These are phyloP conservation scores for Lodderomyces orthopsilosis DNA, from an alignment of 1,139 yeast genomes.

Conservation along the genomic window DNA sequence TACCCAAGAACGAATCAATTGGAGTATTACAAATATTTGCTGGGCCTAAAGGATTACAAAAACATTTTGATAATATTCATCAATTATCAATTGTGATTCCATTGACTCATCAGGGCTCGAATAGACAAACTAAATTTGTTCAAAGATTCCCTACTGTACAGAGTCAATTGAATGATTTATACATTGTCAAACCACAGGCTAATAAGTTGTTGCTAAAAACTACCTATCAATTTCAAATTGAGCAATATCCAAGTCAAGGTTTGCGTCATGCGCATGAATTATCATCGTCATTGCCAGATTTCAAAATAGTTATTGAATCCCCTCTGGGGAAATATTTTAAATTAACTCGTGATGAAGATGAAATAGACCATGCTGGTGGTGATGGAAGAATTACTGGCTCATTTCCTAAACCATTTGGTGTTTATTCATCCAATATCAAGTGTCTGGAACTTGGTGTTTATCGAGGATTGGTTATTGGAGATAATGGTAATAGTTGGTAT, in stretches of 20 bases:
- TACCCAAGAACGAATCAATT: constrained; percentile 64
- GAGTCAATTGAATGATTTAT: constrained; percentile 69
- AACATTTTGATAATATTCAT: constrained; percentile 58
- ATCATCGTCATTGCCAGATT: constrained; percentile 21
- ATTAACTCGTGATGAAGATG: constrained; percentile 41
- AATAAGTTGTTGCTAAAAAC: constrained; percentile 54
- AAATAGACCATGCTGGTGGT: neutral
- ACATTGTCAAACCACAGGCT: constrained; percentile 82
- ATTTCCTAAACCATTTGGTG: constrained; percentile 42
- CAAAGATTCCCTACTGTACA: constrained; percentile 70
- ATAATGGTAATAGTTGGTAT: constrained; percentile 80
- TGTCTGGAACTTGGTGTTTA: constrained; percentile 76
- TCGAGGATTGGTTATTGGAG: constrained; percentile 80
- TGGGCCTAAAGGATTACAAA: constrained; percentile 62
- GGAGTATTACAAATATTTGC: constrained; percentile 80
- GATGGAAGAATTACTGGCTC: neutral
- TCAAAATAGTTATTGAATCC: constrained; percentile 68
- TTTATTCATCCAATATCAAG: constrained; percentile 57
- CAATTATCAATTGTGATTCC: constrained; percentile 78
- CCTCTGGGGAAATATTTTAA: constrained; percentile 81
- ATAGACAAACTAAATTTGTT: constrained; percentile 58
- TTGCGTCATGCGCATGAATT: constrained; percentile 33
- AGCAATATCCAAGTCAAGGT: constrained; percentile 64
- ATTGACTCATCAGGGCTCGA: constrained; percentile 67
- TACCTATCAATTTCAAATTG: constrained; percentile 61